Evolutionary conservation across 352 stramenopile genomes (phyloP), one percentile per base, ranked within the genome.

Genomic region (Pythium volutum): DNA sequence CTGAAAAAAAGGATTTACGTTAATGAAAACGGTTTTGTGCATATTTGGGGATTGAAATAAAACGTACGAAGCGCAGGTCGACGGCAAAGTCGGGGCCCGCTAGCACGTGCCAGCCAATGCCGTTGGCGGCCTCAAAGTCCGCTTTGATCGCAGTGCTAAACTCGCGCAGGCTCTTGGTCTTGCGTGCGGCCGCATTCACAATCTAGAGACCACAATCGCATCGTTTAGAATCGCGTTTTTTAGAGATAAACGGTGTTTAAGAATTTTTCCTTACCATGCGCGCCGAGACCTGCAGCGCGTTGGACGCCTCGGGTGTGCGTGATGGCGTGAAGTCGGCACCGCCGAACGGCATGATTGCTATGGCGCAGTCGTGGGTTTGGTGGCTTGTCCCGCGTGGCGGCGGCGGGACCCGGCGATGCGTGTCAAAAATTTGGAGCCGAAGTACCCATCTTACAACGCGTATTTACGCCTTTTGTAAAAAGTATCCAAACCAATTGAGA

Each of bases 11-110:
- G 31, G 49, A 27, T 55, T 14, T 20, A 10, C 29, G 31, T 36
- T 36, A 36, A n/a, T n/a, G 36, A 43, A 4, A 43, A 43, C 5
- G 33, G 33, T 38, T 38, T 7, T 38, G n/a, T n/a, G n/a, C 25
- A 27, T 29, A 7, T 20, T 34, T 29, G 10, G 25, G 23, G 49
- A 50, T 11, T 10, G 14, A 29, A 22, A 42, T 3, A 23, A 25
- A 55, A 33, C 81, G 22, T 79, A 93, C 83, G 72, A 89, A 91
- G 62, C 81, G 84, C 15, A 93, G 50, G 59, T 93, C 81, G 14
- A 93, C 81, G 1, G 81, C 73, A 64, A 90, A 90, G 64, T 93
- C 81, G 0, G 67, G 62, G 34, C 84, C 81, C 8, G 77, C 79
- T 23, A 89, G 55, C 34, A 93, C 70, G 54, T 93, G 84, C 84